Conservation (phyloP, 345 rosid species). For the Chamaenerion angustifolium region DNA sequence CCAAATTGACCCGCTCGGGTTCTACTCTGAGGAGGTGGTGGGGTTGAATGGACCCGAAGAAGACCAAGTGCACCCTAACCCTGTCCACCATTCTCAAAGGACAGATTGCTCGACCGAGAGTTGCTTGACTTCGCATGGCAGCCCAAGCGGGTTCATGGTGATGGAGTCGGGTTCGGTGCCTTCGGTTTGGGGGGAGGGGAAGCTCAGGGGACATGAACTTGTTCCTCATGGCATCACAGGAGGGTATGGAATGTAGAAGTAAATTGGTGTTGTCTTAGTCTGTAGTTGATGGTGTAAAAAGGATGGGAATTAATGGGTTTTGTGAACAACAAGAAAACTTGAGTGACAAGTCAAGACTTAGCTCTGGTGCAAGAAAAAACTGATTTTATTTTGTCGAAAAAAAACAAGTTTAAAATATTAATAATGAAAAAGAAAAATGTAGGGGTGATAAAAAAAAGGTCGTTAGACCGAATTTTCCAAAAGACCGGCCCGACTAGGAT, state of each 20-base stretch:
- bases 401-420: too few species aligned
- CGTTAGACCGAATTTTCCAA: too few species aligned
- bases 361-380: too few species aligned
- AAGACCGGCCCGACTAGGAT: too few species aligned
- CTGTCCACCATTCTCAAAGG: constrained; percentile 33
- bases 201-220: constrained; percentile 18
- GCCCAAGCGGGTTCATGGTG: constrained; percentile 29
- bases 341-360: too few species aligned
- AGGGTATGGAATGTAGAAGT: constrained; percentile 24
- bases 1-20: constrained; percentile 24
- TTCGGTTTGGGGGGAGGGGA: constrained; percentile 26
- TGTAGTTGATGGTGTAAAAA: too few species aligned
- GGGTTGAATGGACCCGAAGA: constrained; percentile 17
- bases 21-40: constrained; percentile 11
- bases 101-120: constrained; percentile 56
- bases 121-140: constrained; percentile 52
- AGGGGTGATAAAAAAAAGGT: too few species aligned
- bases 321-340: too few species aligned
- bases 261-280: too few species aligned
- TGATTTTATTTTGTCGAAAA: too few species aligned
- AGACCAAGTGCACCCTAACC: constrained; percentile 11
- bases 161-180: constrained; percentile 25
- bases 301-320: too few species aligned
- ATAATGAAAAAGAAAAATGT: too few species aligned
- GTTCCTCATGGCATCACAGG: constrained; percentile 20